These are phyloP conservation scores for Nelumbo lutea DNA, from an alignment of 164 flowering plant species.

Conservation along the genomic window DNA sequence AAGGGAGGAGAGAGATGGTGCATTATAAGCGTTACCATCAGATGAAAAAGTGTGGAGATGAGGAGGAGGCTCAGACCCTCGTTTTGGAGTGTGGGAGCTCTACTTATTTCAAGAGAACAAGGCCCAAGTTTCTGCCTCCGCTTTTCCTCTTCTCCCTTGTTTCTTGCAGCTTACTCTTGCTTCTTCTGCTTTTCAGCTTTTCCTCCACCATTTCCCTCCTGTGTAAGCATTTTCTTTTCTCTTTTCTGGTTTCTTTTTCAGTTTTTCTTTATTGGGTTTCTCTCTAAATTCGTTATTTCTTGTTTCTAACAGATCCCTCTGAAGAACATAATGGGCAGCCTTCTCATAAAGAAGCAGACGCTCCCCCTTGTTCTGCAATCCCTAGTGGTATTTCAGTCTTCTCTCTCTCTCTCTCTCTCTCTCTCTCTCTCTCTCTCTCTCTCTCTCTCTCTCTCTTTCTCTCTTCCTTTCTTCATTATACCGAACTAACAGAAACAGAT, in stretches of 20 bases:
- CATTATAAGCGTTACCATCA: constrained; percentile 44
- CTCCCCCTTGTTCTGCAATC: constrained; percentile 42
- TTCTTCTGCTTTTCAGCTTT: constrained; percentile 34
- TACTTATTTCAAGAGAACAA: constrained; percentile 38
- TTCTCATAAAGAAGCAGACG: constrained; percentile 15
- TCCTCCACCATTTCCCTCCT: constrained; percentile 25
- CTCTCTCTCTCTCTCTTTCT: constrained; percentile 2
- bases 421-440: constrained; percentile 1
- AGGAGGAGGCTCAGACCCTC: constrained; percentile 26
- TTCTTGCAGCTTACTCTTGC: constrained; percentile 45
- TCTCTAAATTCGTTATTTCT: constrained; percentile 1
- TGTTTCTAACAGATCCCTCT: constrained; percentile 40
- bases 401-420: constrained; percentile 5
- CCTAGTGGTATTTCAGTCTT: constrained; percentile 37
- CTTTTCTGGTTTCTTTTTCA: constrained; percentile 1
- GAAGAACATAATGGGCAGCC: constrained; percentile 25
- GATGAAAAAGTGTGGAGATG: constrained; percentile 20
- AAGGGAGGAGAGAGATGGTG: constrained; percentile 30
- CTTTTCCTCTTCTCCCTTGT: constrained; percentile 47
- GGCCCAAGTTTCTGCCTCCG: constrained; percentile 50
- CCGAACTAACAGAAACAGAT: neutral
- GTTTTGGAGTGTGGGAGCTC: constrained; percentile 23
- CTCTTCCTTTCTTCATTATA: neutral
- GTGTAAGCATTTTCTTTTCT: constrained; percentile 33
- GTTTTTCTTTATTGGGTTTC: neutral